Percentiles rank a stretch among this genome's conserved stretches.
phyloP scores from a whole-genome alignment of 306 rosid genomes.

The Pyrus bretschneideri region DNA sequence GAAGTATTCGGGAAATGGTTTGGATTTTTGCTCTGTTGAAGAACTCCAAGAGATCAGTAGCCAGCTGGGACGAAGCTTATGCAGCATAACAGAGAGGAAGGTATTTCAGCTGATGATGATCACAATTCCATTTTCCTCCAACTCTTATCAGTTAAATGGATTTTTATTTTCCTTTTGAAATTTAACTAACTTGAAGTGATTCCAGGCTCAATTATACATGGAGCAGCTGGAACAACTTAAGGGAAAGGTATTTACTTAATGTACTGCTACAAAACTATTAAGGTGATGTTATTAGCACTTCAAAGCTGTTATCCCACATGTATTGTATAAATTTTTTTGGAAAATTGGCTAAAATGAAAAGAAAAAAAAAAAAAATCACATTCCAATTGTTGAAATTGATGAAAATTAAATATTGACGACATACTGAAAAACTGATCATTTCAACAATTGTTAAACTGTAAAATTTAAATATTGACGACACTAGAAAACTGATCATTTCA shows the following conservation, averaged over 20 bases:
- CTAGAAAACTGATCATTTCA: no score
- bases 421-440: no score
- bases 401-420: no score
- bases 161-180: background rate
- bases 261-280: no score
- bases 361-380: no score
- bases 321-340: no score
- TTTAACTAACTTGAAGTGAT: background rate
- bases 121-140: background rate
- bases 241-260: constrained; percentile 27
- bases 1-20: constrained; percentile 47
- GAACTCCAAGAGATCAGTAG: constrained; percentile 38
- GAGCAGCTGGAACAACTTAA: constrained; percentile 33
- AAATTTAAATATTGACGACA: no score
- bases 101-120: constrained; percentile 10
- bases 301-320: no score
- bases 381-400: no score
- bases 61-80: constrained; percentile 43
- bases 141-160: background rate
- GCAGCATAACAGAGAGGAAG: constrained; percentile 40
- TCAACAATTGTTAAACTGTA: no score
- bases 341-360: background rate
- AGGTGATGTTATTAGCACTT: no score
- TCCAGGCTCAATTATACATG: constrained; percentile 31
- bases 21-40: constrained; percentile 35